A percentile compares a stretch with the other conserved stretches of the same genome.
Conservation (phyloP, 1,139 yeast genomes). For the Zygosaccharomyces pseudobailii region DNA sequence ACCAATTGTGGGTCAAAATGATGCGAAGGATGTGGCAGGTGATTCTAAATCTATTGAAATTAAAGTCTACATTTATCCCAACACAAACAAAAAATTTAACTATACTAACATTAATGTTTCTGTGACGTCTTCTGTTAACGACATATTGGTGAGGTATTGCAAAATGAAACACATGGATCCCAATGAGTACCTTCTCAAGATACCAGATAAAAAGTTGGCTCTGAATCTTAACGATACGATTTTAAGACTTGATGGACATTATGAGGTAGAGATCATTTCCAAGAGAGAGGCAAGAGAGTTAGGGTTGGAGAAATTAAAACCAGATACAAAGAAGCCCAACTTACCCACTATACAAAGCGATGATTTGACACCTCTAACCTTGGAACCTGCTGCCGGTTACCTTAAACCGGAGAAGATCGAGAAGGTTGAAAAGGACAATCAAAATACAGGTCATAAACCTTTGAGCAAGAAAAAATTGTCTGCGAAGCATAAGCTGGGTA, state of each 20-base stretch:
- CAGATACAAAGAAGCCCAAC: slow-evolving; percentile 25
- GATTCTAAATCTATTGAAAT: slow-evolving; percentile 29
- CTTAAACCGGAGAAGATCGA: slow-evolving; percentile 12
- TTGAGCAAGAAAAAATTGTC: slow-evolving; percentile 18
- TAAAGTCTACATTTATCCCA: slow-evolving; percentile 35
- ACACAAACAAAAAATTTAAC: slow-evolving; percentile 25
- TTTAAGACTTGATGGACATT: slow-evolving; percentile 35
- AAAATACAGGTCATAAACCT: slow-evolving; percentile 10
- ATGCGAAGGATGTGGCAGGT: slow-evolving; percentile 18
- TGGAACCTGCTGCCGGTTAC: slow-evolving; percentile 23
- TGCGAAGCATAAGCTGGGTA: slow-evolving; percentile 22
- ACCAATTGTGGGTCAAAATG: slow-evolving; percentile 32
- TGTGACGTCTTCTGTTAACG: slow-evolving; percentile 35
- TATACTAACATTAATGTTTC: slow-evolving; percentile 30
- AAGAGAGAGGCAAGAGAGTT: slow-evolving; percentile 31
- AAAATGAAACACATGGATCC: slow-evolving; percentile 34
- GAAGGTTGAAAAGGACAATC: slow-evolving; percentile 2
- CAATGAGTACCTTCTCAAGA: slow-evolving; percentile 33
- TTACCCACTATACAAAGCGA: slow-evolving; percentile 34
- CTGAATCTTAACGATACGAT: slow-evolving; percentile 37
- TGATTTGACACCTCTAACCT: slow-evolving; percentile 32
- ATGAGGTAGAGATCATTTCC: slow-evolving; percentile 29
- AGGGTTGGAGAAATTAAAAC: slow-evolving; percentile 27
- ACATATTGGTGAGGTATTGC: slow-evolving; percentile 33
- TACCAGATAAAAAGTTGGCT: slow-evolving; percentile 27